These are phyloP conservation scores for Musa troglodytarum DNA, from an alignment of 176 grass and related monocot species.

Conservation along the genomic window DNA sequence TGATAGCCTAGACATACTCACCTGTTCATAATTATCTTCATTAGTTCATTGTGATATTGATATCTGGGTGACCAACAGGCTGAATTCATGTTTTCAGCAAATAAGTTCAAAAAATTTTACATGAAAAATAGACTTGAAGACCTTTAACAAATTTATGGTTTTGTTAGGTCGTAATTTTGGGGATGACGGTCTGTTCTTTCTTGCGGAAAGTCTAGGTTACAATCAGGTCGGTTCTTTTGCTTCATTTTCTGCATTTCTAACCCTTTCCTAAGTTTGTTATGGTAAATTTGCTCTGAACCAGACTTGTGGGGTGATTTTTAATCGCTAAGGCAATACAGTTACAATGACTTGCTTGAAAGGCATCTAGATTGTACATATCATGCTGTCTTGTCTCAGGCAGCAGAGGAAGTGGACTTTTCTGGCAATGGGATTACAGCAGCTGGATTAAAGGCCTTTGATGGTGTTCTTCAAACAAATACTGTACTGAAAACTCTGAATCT, in stretches of 20 bases:
- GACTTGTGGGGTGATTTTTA: slow-evolving; percentile 3
- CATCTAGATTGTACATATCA: background rate
- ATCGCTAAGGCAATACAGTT: background rate
- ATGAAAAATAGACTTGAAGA: background rate
- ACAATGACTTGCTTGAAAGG: background rate
- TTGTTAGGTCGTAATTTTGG: slow-evolving; percentile 84
- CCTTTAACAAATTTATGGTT: slow-evolving; percentile 14
- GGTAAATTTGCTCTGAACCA: background rate
- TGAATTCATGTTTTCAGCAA: background rate
- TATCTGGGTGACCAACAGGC: background rate
- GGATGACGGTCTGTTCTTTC: slow-evolving; percentile 86
- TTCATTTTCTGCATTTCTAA: background rate
- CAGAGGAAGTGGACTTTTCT: slow-evolving; percentile 88
- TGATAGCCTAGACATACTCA: background rate
- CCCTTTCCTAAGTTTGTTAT: slow-evolving; percentile 1
- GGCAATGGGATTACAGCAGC: slow-evolving; percentile 83
- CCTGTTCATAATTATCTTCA: background rate
- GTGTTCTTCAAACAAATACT: slow-evolving; percentile 93
- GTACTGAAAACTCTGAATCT: slow-evolving; percentile 76
- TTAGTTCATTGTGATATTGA: background rate
- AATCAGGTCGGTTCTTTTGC: slow-evolving; percentile 53
- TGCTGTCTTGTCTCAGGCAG: slow-evolving; percentile 44
- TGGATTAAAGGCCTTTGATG: slow-evolving; percentile 86
- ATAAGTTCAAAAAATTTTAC: background rate
- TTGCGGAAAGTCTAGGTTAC: slow-evolving; percentile 94